Percentiles rank a stretch among this genome's conserved stretches.
Evolutionary conservation across 305 asterid genomes (phyloP).

Genomic region (Lippia alba): DNA sequence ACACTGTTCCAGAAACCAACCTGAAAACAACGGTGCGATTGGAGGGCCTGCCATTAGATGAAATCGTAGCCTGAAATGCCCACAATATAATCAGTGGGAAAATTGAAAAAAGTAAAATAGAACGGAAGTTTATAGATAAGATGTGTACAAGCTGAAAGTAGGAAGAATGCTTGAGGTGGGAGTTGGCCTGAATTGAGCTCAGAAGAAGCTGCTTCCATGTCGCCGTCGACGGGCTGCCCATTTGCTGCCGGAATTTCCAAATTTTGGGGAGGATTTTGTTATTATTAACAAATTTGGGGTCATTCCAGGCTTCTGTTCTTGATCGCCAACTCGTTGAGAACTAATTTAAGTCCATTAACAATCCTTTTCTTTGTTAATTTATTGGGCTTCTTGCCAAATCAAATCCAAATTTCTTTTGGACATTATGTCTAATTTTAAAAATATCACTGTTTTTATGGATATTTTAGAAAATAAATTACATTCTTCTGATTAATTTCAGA

Average conservation of each 20-base stretch:
- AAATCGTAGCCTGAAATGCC: slow-evolving; percentile 71
- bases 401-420: too few relatives aligned
- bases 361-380: neutral
- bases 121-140: neutral
- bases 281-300: neutral
- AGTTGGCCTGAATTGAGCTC: slow-evolving; percentile 70
- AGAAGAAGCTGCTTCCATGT: slow-evolving; percentile 94
- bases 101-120: neutral
- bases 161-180: slow-evolving; percentile 74
- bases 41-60: slow-evolving; percentile 68
- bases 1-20: slow-evolving; percentile 35
- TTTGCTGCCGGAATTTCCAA: slow-evolving; percentile 25
- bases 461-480: too few relatives aligned
- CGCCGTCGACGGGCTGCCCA: slow-evolving; percentile 62
- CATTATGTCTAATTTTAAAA: too few relatives aligned
- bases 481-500: too few relatives aligned
- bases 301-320: neutral
- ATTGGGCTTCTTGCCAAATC: neutral
- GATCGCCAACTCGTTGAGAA: slow-evolving; percentile 1
- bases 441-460: too few relatives aligned
- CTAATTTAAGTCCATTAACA: neutral
- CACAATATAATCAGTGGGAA: neutral
- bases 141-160: slow-evolving; percentile 76
- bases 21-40: slow-evolving; percentile 96
- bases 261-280: neutral